Evolutionary conservation across 2,329 filamentous ascomycete species (phyloP).

Genomic region (Pseudogymnoascus sp.): DNA sequence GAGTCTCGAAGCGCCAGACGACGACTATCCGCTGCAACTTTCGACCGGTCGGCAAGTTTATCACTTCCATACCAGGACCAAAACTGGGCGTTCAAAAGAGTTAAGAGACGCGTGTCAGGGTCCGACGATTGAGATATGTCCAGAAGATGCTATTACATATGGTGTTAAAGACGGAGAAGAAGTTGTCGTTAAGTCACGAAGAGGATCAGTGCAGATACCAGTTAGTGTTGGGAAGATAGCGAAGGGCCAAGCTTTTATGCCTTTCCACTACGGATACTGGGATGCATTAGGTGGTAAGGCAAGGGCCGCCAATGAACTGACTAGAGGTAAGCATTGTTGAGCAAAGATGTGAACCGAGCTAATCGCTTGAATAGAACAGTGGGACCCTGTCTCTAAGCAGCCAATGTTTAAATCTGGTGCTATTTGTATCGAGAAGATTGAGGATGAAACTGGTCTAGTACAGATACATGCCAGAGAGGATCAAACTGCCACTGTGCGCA

Average conservation of each 20-base stretch:
- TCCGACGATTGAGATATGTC: conserved; percentile 25
- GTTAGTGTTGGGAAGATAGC: conserved; percentile 25
- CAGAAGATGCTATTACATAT: conserved; percentile 23
- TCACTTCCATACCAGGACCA: conserved; percentile 32
- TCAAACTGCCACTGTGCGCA: conserved; percentile 17
- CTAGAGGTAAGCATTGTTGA: conserved; percentile 26
- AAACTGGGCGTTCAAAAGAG: conserved; percentile 27
- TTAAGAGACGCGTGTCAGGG: conserved; percentile 27
- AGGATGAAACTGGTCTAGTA: conserved; percentile 9
- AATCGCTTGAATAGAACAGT: conserved; percentile 19
- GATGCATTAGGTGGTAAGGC: conserved; percentile 28
- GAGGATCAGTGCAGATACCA: conserved; percentile 27
- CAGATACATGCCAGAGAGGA: conserved; percentile 19
- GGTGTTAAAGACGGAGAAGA: conserved; percentile 25
- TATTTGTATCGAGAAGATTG: conserved; percentile 27
- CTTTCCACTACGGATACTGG: conserved; percentile 33
- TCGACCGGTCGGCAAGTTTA: conserved; percentile 29
- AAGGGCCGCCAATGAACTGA: conserved; percentile 30
- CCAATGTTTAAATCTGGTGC: conserved; percentile 31
- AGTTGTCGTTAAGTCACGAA: conserved; percentile 26
- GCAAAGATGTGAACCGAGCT: too few species aligned
- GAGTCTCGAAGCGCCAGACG: conserved; percentile 24
- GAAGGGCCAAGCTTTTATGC: conserved; percentile 30
- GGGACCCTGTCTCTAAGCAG: conserved; percentile 32
- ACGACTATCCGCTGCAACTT: conserved; percentile 28